These are phyloP conservation scores for Psilocybe subaeruginosa DNA, from an alignment of 768 basidiomycete species.

Conservation along the genomic window DNA sequence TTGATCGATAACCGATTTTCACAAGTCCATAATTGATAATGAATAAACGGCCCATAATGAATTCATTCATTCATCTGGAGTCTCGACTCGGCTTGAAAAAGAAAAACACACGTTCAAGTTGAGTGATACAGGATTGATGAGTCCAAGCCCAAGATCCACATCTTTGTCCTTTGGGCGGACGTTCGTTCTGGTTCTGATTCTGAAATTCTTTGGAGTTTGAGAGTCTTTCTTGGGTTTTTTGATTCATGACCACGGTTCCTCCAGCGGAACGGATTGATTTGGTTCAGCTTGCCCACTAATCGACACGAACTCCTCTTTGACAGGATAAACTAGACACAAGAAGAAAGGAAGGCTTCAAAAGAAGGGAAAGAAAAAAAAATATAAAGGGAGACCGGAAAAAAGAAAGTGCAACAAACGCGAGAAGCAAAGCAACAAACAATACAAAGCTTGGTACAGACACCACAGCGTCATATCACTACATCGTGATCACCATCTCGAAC, in stretches of 20 bases:
- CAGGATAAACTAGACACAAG: no score
- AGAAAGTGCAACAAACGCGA: not conserved
- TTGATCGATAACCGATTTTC: slow-evolving; percentile 3
- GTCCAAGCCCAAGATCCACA: not conserved
- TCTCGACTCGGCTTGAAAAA: no score
- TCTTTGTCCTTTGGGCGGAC: not conserved
- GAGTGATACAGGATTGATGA: not conserved
- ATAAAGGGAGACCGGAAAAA: not conserved
- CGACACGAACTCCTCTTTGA: not conserved
- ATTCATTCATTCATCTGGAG: no score
- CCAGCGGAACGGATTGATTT: not conserved
- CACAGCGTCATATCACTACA: not conserved
- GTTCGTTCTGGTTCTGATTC: not conserved
- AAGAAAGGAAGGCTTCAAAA: not conserved
- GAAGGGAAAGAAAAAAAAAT: not conserved
- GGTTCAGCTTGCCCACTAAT: not conserved
- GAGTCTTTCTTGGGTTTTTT: no score
- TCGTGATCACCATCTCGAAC: not conserved
- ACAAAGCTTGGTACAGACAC: not conserved
- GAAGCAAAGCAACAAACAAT: not conserved
- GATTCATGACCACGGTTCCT: no score
- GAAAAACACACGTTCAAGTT: no score
- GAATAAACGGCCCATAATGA: not conserved
- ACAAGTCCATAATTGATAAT: not conserved
- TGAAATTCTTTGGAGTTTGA: not conserved